phyloP scores from a whole-genome alignment of 257 asterid species.

The Solanum chmielewskii region DNA sequence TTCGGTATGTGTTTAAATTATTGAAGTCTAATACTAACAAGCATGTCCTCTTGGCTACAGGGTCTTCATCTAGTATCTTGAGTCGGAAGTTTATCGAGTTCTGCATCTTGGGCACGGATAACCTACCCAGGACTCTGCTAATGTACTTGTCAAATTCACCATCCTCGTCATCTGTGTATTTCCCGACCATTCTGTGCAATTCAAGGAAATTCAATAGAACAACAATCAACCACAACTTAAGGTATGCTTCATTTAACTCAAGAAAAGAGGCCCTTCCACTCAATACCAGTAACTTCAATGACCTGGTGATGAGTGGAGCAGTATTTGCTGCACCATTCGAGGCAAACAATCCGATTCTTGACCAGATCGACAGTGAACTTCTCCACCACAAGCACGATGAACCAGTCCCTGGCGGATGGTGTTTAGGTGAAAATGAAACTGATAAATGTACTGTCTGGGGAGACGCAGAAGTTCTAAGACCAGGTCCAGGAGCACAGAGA shows the following conservation, averaged over 20 bases:
- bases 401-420: conserved; percentile 90
- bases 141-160: conserved; percentile 88
- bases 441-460: conserved; percentile 64
- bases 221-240: conserved; percentile 59
- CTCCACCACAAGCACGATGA: conserved; percentile 31
- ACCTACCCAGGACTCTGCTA: conserved; percentile 74
- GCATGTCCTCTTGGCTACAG: conserved; percentile 20
- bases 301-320: conserved; percentile 55
- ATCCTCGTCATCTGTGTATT: conserved; percentile 50
- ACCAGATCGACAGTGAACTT: conserved; percentile 47
- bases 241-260: conserved; percentile 33
- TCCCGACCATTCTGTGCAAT: conserved; percentile 85
- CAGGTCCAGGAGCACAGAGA: conserved; percentile 59
- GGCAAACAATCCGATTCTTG: conserved; percentile 46
- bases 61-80: conserved; percentile 56
- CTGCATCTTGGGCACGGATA: conserved; percentile 68
- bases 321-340: conserved; percentile 66
- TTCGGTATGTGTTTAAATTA: background rate
- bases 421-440: conserved; percentile 44
- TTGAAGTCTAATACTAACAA: background rate
- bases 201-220: conserved; percentile 56
- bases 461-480: conserved; percentile 69
- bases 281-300: conserved; percentile 40
- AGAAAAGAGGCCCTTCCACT: conserved; percentile 24
- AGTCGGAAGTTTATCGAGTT: conserved; percentile 71